These are phyloP conservation scores for Samsoniella hepiali DNA, from an alignment of 2,329 filamentous ascomycete species.

Conservation along the genomic window DNA sequence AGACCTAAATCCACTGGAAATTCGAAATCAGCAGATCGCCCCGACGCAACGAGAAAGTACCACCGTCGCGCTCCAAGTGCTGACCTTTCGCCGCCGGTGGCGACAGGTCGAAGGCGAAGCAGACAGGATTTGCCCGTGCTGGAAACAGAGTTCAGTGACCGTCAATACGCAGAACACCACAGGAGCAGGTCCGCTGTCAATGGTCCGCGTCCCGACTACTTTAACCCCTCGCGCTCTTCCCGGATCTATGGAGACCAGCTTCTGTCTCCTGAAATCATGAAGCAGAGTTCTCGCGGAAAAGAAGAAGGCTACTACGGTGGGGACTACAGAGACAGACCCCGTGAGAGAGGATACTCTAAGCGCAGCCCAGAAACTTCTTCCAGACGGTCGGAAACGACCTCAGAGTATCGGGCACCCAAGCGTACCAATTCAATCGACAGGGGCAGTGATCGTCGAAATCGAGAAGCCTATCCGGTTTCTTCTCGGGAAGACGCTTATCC, in stretches of 20 bases:
- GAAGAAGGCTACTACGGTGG: slow-evolving; percentile 40
- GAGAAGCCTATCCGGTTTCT: slow-evolving; percentile 27
- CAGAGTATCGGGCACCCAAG: slow-evolving; percentile 27
- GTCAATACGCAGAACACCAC: slow-evolving; percentile 30
- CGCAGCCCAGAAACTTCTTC: neutral
- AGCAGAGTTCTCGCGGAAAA: slow-evolving; percentile 39
- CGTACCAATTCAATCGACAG: slow-evolving; percentile 35
- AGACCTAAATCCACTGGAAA: slow-evolving; percentile 14
- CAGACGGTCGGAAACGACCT: slow-evolving; percentile 23
- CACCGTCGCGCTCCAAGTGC: slow-evolving; percentile 1
- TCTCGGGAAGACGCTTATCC: slow-evolving; percentile 12
- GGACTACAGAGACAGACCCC: slow-evolving; percentile 9
- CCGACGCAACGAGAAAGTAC: neutral
- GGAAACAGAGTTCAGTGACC: slow-evolving; percentile 38
- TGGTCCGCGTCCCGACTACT: slow-evolving; percentile 32
- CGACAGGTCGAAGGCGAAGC: slow-evolving; percentile 30
- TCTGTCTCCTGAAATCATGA: slow-evolving; percentile 43
- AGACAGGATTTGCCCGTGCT: slow-evolving; percentile 43
- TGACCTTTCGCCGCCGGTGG: slow-evolving; percentile 21
- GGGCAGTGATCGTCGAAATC: slow-evolving; percentile 26
- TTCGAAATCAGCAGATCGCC: neutral
- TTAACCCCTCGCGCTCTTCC: slow-evolving; percentile 27
- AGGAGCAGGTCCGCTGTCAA: slow-evolving; percentile 37
- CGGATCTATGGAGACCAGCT: slow-evolving; percentile 33
- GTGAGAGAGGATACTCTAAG: slow-evolving; percentile 13